Base-by-base conservation (phyloP, 2,329 filamentous ascomycete species). In the Graphium sp. region DNA sequence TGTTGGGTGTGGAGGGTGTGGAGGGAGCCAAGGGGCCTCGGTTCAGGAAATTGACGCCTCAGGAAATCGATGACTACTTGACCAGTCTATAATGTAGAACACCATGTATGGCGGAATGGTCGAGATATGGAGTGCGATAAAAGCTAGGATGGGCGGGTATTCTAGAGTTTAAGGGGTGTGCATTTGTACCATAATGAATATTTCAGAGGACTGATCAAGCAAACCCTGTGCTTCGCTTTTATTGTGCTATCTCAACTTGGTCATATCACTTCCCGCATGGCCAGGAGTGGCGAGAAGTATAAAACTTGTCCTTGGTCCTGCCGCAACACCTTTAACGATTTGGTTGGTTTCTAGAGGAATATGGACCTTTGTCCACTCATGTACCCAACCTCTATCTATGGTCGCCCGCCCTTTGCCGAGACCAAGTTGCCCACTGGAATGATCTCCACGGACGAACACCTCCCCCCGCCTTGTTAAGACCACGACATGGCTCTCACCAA, bases 41-140 rank as follows among this genome's bases (percentile, higher is more conserved):
- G 37, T 93, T 93, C 71, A 71, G 84, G 56, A 92, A 93, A 68
- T 62, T 98, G 55, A 93, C 72, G 45, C 84, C 92, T 47, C 83
- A 93, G 59, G 89, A 98, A 62, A 95, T 98, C 48, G 89, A 98
- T 64, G 89, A 98, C 56, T 98, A 98, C 62, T 62, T 98, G 55
- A 95, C 89, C 54, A 95, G 93, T 69, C 73, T 98, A 69, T 95
- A 68, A 74, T 49, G 32, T n/a, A n/a, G n/a, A n/a, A n/a, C n/a
- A n/a, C n/a, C n/a, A n/a, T n/a, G n/a, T n/a, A n/a, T n/a, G n/a
- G n/a, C n/a, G n/a, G n/a, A n/a, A n/a, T n/a, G n/a, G n/a, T n/a
- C n/a, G n/a, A n/a, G n/a, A n/a, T n/a, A n/a, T n/a, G n/a, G n/a
- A n/a, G n/a, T n/a, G n/a, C n/a, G n/a, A n/a, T n/a, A n/a, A n/a